phyloP scores from a whole-genome alignment of 306 rosid genomes.

The Prunus campanulata region DNA sequence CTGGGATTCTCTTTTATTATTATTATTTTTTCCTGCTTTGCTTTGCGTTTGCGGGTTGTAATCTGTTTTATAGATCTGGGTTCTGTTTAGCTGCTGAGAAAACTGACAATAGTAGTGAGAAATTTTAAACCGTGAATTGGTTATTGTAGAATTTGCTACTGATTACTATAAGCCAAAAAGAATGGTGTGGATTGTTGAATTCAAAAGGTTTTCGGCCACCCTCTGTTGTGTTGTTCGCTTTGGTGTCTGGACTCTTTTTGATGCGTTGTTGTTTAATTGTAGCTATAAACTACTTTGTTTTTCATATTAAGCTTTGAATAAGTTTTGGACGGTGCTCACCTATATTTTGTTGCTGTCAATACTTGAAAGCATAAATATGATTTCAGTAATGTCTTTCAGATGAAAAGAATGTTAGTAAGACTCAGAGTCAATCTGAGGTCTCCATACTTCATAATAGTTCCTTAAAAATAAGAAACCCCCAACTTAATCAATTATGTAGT shows the following conservation, averaged over 20 bases:
- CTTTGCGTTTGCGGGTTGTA: neutral
- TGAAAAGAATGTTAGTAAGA: neutral
- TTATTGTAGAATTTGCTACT: neutral
- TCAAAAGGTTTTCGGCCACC: neutral
- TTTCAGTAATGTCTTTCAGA: neutral
- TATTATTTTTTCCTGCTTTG: neutral
- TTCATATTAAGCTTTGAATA: neutral
- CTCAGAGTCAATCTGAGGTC: neutral
- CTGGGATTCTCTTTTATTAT: neutral
- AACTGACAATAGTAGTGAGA: neutral
- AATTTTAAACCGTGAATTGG: conserved; percentile 4
- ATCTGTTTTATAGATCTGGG: conserved; percentile 17
- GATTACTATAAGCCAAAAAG: neutral
- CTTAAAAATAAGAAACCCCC: neutral
- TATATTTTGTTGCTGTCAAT: neutral
- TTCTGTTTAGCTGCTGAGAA: conserved; percentile 6
- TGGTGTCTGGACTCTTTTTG: neutral
- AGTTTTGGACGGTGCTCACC: neutral
- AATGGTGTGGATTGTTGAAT: neutral
- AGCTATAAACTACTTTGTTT: neutral
- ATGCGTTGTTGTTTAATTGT: neutral
- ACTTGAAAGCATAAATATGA: neutral
- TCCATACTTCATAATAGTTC: neutral
- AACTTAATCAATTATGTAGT: neutral
- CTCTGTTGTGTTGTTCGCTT: neutral